Percentiles rank a stretch among this genome's conserved stretches.
These are phyloP conservation scores for Bombardia bombarda DNA, from an alignment of 495 filamentous ascomycete species.

Conservation along the genomic window DNA sequence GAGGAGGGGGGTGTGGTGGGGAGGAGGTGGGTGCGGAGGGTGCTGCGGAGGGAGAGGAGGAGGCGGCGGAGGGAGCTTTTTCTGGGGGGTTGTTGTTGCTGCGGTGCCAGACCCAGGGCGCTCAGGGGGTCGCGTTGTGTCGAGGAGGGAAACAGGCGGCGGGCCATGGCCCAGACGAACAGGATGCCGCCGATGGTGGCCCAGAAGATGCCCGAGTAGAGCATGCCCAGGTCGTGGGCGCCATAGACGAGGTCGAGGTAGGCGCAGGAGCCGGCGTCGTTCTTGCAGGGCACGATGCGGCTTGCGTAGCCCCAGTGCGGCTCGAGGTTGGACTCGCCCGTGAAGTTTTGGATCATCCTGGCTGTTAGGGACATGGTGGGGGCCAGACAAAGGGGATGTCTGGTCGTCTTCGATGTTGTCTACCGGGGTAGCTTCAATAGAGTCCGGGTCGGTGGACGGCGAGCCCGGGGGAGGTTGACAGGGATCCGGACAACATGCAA, in stretches of 20 bases:
- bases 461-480: too few relatives aligned
- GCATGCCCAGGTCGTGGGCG: slow-evolving; percentile 50
- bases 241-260: slow-evolving; percentile 56
- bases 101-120: slow-evolving; percentile 3
- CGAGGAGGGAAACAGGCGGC: slow-evolving; percentile 20
- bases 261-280: slow-evolving; percentile 51
- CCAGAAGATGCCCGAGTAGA: slow-evolving; percentile 57
- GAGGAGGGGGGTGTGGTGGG: slow-evolving; percentile 27
- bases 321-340: slow-evolving; percentile 31
- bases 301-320: slow-evolving; percentile 56
- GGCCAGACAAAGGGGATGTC: not conserved
- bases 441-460: too few relatives aligned
- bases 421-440: not conserved
- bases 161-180: slow-evolving; percentile 37
- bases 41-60: slow-evolving; percentile 13
- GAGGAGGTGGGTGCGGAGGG: slow-evolving; percentile 37
- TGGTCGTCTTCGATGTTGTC: not conserved
- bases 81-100: not conserved
- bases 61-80: slow-evolving; percentile 31
- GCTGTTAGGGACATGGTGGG: not conserved
- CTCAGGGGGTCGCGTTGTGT: too few relatives aligned
- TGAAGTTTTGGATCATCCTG: slow-evolving; percentile 29
- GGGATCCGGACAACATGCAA: too few relatives aligned
- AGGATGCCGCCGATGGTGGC: slow-evolving; percentile 44
- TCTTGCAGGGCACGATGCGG: slow-evolving; percentile 50